Evolutionary conservation across 495 filamentous ascomycete genomes (phyloP).

Genomic region (Penicillium samsonianum): DNA sequence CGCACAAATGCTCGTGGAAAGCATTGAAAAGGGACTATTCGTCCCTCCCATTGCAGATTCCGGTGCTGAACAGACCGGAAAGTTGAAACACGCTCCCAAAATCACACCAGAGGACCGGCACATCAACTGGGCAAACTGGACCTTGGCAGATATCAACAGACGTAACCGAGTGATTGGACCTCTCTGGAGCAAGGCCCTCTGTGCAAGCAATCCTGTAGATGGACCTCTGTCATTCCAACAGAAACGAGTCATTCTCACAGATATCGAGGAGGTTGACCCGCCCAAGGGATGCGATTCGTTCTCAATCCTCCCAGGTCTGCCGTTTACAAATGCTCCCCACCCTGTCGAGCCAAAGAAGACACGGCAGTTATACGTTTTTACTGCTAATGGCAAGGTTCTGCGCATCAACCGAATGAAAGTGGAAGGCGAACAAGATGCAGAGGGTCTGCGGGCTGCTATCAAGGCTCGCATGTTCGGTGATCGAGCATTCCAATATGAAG

Average conservation of each 20-base stretch:
- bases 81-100: slow-evolving; percentile 50
- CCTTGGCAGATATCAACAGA: slow-evolving; percentile 45
- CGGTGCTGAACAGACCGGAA: slow-evolving; percentile 23
- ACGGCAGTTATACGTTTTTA: slow-evolving; percentile 42
- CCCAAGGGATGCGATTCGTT: slow-evolving; percentile 33
- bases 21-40: slow-evolving; percentile 60
- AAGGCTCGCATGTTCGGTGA: slow-evolving; percentile 47
- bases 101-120: slow-evolving; percentile 54
- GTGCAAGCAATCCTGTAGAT: slow-evolving; percentile 21
- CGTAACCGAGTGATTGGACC: slow-evolving; percentile 54
- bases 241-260: slow-evolving; percentile 43
- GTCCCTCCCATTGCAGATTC: slow-evolving; percentile 57
- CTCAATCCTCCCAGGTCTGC: slow-evolving; percentile 38
- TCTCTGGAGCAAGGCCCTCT: slow-evolving; percentile 53
- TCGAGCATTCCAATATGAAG: slow-evolving; percentile 30
- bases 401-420: slow-evolving; percentile 47
- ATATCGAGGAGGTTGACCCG: slow-evolving; percentile 39
- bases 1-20: slow-evolving; percentile 61
- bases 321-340: slow-evolving; percentile 37
- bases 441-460: slow-evolving; percentile 42
- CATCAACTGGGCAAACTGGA: slow-evolving; percentile 56
- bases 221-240: slow-evolving; percentile 27
- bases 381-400: slow-evolving; percentile 38
- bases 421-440: slow-evolving; percentile 41
- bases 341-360: slow-evolving; percentile 32